Percentiles rank a stretch among this genome's conserved stretches.
phyloP scores from a whole-genome alignment of 495 filamentous ascomycete species.

The Daldinia bambusicola region DNA sequence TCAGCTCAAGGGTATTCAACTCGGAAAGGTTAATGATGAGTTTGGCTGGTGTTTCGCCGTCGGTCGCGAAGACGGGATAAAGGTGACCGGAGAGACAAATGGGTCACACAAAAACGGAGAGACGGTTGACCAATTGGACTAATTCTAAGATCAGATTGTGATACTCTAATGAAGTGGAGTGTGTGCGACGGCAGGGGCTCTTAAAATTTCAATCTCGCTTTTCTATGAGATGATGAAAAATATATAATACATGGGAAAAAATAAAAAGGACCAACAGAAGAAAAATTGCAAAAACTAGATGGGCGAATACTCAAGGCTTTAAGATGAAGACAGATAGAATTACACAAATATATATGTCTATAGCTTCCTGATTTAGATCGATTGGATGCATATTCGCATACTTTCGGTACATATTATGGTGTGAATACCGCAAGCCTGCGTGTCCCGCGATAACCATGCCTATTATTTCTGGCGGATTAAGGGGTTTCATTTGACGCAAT shows the following conservation, averaged over 20 bases:
- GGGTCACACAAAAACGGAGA: slow-evolving; percentile 33
- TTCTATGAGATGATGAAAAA: not conserved
- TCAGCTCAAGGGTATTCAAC: slow-evolving; percentile 86
- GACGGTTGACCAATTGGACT: slow-evolving; percentile 57
- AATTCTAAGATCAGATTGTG: slow-evolving; percentile 2
- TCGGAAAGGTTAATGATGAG: slow-evolving; percentile 76
- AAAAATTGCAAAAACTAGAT: slow-evolving; percentile 14
- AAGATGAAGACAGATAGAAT: slow-evolving; percentile 17
- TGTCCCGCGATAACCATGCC: too few relatives aligned
- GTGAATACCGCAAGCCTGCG: too few relatives aligned
- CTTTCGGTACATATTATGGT: slow-evolving; percentile 6
- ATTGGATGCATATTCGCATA: slow-evolving; percentile 26
- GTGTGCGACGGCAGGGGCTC: slow-evolving; percentile 6
- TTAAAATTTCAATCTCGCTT: not conserved
- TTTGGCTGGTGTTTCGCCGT: slow-evolving; percentile 78
- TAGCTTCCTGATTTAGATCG: slow-evolving; percentile 19
- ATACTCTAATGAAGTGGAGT: slow-evolving; percentile 8
- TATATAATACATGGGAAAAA: not conserved
- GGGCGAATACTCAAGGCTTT: slow-evolving; percentile 27
- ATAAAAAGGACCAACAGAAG: not conserved
- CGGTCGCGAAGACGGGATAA: slow-evolving; percentile 57
- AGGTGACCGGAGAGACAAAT: slow-evolving; percentile 44
- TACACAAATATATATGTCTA: slow-evolving; percentile 1
- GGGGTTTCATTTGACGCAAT: not conserved
- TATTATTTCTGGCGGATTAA: too few relatives aligned